Evolutionary conservation across 202 grass and related monocot species (phyloP), one percentile per base, ranked within the genome.

Genomic region (Elaeis oleifera): DNA sequence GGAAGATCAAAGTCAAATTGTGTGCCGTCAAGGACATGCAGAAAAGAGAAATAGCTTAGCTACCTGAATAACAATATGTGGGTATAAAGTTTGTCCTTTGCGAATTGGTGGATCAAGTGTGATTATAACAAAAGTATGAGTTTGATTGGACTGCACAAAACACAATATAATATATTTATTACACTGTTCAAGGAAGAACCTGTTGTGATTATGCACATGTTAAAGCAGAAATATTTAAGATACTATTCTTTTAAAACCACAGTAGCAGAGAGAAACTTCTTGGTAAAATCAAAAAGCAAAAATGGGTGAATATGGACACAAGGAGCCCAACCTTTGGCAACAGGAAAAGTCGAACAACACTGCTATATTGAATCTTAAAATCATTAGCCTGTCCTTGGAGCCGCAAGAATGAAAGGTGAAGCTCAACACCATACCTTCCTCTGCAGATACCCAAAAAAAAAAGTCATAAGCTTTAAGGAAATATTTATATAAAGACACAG

Each of bases 41-140:
- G 8, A 14, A 29, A 69, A 57, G 65, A 56, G n/a, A 26, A 68
- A 63, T 29, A 31, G 28, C 28, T 31, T 31, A 31, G 5, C 28
- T 31, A 96, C 91, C 87, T 96, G 87, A 85, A 96, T 88, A 78
- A 96, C 91, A 74, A 96, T 96, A 79, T 96, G 91, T 11, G 91
- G 91, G 71, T 97, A 97, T 24, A 97, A 78, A 50, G 92, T 91
- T 69, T 89, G 84, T 60, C 92, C 92, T 84, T 97, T 97, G 58
- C 87, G 79, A 70, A 97, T 97, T 55, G 92, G 92, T n/a, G 92
- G 92, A 49, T 97, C 92, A 83, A 97, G 87, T 51, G 84, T 91
- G 29, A 97, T 80, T 32, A 97, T 76, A 71, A 97, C 88, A 79
- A 91, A 89, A 7, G 92, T 97, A 79, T 97, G 91, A 81, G 91